Evolutionary conservation across 1,139 yeast genomes (phyloP).

Genomic region (Keqinozyma sinolaborantium): DNA sequence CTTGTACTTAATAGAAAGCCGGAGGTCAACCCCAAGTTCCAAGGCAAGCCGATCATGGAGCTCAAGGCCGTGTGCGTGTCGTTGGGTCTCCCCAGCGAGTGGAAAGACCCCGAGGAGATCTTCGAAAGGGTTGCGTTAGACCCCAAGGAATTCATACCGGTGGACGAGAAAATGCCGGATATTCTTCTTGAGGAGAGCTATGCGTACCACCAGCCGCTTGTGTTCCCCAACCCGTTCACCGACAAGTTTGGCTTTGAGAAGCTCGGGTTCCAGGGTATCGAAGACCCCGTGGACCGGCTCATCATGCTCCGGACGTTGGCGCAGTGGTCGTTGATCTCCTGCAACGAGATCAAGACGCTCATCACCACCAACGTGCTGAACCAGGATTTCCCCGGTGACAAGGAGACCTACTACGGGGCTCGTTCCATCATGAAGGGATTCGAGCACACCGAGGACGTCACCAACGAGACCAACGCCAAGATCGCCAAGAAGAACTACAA

Average conservation of each 20-base stretch:
- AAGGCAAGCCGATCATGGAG: constrained; percentile 33
- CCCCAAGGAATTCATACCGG: constrained; percentile 11
- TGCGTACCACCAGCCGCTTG: constrained; percentile 8
- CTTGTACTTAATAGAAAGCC: constrained; percentile 41
- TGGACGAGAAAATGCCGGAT: constrained; percentile 23
- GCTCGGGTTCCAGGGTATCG: constrained; percentile 41
- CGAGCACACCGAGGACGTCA: constrained; percentile 27
- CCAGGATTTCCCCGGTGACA: constrained; percentile 44
- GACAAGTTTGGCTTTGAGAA: constrained; percentile 35
- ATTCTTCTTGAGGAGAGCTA: constrained; percentile 23
- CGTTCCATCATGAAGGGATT: constrained; percentile 38
- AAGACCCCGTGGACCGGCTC: constrained; percentile 42
- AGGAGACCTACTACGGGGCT: constrained; percentile 42
- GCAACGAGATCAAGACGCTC: constrained; percentile 38
- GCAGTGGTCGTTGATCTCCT: constrained; percentile 47
- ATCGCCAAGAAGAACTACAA: constrained; percentile 23
- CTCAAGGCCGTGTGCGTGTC: constrained; percentile 28
- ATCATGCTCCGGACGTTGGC: constrained; percentile 42
- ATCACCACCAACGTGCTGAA: constrained; percentile 25
- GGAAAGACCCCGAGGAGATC: constrained; percentile 28
- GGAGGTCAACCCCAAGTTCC: constrained; percentile 18
- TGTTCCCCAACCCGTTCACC: constrained; percentile 29
- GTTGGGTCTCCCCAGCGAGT: constrained; percentile 46
- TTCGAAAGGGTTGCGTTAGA: constrained; percentile 9
- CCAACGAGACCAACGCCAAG: constrained; percentile 29